Base-by-base conservation (phyloP, 2,329 filamentous ascomycete species). In the Aspergillus novofumigatus region DNA sequence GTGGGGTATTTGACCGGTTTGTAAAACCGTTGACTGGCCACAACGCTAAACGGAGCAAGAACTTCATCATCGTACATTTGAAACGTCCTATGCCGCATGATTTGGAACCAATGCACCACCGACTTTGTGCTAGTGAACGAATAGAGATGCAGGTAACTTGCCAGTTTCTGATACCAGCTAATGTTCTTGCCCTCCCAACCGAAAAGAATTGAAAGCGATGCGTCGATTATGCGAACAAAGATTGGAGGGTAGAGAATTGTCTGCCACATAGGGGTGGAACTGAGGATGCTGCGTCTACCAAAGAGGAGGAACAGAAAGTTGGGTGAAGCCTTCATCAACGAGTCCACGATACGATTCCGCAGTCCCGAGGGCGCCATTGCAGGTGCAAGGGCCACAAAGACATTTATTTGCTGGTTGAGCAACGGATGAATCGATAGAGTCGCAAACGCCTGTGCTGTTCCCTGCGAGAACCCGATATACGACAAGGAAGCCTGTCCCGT, bases 61-160 rank as follows among this genome's bases (percentile, higher is more conserved):
- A 94, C 84, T 67, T 97, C 93, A 70, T 99, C 94, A 70, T 99
- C 94, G 73, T 92, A 97, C 90, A 99, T 97, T 74, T 99, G 94
- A 74, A 99, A 97, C 26, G 86, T 92, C 67, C 91, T 90, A 68
- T 93, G 97, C 62, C 94, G 88, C 67, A 99, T 99, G 70, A 99
- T 97, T 72, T 99, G 94, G 73, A 99, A 99, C 94, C 94, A 99
- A 72, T 99, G 94, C 0, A 99, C 94, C 8, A 99, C 92, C 21
- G 88, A 92, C 76, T 99, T 99, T 56, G 92, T 96, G 72, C 91
- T 96, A 0, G 93, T 97, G 72, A 93, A 97, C 0, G 92, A 97
- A 78, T 96, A 99, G 0, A 99, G 79, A 77, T 99, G 94, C 9
- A 93, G 89, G 71, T 99, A 99, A 1, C 92, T 92, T 2, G 94